Conservation (phyloP, 78 protist genomes). For the Dictyostelium capitatum region DNA sequence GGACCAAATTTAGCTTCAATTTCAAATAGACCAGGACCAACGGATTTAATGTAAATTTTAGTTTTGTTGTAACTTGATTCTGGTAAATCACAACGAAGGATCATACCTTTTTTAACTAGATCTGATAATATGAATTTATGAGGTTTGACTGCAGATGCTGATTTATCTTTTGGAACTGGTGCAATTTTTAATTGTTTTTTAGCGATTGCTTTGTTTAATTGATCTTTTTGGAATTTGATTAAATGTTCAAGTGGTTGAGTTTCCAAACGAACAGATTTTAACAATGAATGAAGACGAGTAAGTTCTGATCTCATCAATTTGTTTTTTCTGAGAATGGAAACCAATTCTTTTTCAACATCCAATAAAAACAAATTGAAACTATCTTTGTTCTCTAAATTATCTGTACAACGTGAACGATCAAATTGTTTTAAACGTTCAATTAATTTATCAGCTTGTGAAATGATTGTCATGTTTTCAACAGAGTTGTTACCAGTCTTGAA, state of each 20-base stretch:
- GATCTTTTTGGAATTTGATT: conserved; percentile 57
- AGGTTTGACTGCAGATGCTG: neutral
- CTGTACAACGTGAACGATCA: neutral
- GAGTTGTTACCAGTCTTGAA: conserved; percentile 35
- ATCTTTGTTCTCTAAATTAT: neutral
- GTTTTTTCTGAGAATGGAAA: conserved; percentile 40
- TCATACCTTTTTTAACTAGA: conserved; percentile 64
- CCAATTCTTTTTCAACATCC: conserved; percentile 57
- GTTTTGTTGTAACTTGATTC: conserved; percentile 45
- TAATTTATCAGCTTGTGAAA: conserved; percentile 28
- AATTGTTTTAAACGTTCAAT: conserved; percentile 15
- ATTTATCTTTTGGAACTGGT: neutral
- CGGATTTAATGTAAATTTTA: conserved; percentile 21
- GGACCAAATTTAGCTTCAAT: conserved; percentile 70
- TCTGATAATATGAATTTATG: conserved; percentile 45
- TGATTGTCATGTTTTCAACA: conserved; percentile 29
- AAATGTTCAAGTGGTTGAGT: conserved; percentile 22
- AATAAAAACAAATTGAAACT: conserved; percentile 34
- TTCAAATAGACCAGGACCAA: conserved; percentile 72
- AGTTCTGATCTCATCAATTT: conserved; percentile 51
- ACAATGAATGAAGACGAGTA: conserved; percentile 41
- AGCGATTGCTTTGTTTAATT: conserved; percentile 59
- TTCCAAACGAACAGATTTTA: conserved; percentile 32
- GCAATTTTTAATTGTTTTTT: conserved; percentile 44
- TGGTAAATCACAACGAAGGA: conserved; percentile 41